Evolutionary conservation across 805 yeast genomes (phyloP).

Genomic region (Saccharomycopsis fodiens): DNA sequence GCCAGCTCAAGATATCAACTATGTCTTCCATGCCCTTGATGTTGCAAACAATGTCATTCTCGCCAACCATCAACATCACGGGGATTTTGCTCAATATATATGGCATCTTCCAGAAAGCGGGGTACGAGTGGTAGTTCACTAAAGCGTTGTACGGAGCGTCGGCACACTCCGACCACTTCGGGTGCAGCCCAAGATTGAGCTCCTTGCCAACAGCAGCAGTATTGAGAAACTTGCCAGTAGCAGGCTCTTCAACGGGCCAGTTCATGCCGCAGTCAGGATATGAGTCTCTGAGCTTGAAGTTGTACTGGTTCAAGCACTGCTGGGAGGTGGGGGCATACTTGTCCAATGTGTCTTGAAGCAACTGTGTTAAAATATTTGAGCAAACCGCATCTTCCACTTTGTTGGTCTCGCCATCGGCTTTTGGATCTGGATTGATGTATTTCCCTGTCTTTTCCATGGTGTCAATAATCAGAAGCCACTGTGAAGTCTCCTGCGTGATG

Average conservation of each 20-base stretch:
- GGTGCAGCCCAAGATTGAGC: constrained; percentile 41
- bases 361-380: constrained; percentile 2
- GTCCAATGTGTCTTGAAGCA: constrained; percentile 11
- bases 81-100: constrained; percentile 56
- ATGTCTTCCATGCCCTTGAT: constrained; percentile 62
- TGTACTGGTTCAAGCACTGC: constrained; percentile 79
- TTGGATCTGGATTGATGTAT: constrained; percentile 11
- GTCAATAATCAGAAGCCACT: constrained; percentile 9
- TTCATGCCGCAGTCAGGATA: constrained; percentile 73
- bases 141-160: constrained; percentile 46
- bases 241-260: constrained; percentile 71
- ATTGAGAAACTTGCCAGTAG: constrained; percentile 47
- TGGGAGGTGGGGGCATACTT: constrained; percentile 21
- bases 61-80: constrained; percentile 76
- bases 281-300: constrained; percentile 59
- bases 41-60: constrained; percentile 84
- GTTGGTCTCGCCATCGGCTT: constrained; percentile 5
- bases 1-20: constrained; percentile 59
- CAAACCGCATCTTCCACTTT: constrained; percentile 13
- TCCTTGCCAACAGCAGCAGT: constrained; percentile 39
- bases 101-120: constrained; percentile 33
- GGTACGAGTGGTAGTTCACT: constrained; percentile 44
- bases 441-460: constrained; percentile 18
- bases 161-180: constrained; percentile 75
- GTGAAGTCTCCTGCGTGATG: constrained; percentile 3